Evolutionary conservation across 176 grass and related monocot species (phyloP), one percentile per base, ranked within the genome.

Genomic region (Elymus sibiricus): DNA sequence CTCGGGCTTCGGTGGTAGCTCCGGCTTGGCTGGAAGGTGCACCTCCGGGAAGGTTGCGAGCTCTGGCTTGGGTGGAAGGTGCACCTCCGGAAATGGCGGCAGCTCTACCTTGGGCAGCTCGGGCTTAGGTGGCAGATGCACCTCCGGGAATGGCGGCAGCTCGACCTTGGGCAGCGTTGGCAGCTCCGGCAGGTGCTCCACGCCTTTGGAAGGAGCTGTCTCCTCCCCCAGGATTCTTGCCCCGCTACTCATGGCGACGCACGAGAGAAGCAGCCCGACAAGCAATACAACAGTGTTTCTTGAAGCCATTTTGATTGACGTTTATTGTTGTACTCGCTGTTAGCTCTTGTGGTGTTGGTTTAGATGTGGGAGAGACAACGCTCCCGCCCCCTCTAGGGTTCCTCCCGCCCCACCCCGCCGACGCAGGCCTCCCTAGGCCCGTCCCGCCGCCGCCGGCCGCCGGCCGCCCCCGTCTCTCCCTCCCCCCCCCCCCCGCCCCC

Each of bases 121-220:
- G 1, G 66, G 66, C 66, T 38, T 69, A 3, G 66, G 32, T 69
- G 66, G 32, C 17, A 69, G 32, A 19, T 69, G 66, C 32, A 69
- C 66, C 66, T 38, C 66, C 9, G 66, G 66, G 4, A 69, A 69
- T 9, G 66, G 8, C 2, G 67, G 34, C 67, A 70, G 9, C 19
- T 70, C 67, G 0, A 60, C 35, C 72, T 70, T 65, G 3, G 62
- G 86, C 31, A 87, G 25, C 17, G 61, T 71, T 26, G 79, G 80
- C 74, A 72, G 15, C 73, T 78, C 86, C 14, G 80, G 82, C 58
- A 58, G 63, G 24, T 63, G 70, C 5, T 76, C 27, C 25, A 84
- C 69, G 4, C n/a, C n/a, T 4, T 43, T 15, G n/a, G 70, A 39
- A 0, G 59, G 59, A 62, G 59, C 11, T 14, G 11, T 11, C 11